Conservation (phyloP, 345 rosid species). For the Nasturtium officinale region DNA sequence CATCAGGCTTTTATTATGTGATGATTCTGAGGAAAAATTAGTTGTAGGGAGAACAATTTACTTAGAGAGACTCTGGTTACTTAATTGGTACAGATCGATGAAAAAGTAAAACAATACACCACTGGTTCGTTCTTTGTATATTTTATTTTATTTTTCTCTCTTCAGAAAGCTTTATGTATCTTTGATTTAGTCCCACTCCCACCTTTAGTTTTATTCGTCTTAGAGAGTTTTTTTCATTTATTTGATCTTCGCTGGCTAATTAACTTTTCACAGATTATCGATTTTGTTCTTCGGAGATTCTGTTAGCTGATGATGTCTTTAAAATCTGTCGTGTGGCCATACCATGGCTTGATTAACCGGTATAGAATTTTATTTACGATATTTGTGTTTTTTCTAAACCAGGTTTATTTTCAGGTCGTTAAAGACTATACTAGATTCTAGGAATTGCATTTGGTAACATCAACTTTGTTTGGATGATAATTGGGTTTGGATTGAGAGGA, state of each 20-base stretch:
- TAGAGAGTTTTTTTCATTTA: background rate
- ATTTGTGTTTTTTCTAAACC: background rate
- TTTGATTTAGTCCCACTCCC: conserved; percentile 29
- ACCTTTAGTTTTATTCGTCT: conserved; percentile 15
- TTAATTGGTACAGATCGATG: conserved; percentile 41
- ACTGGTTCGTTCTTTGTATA: conserved; percentile 37
- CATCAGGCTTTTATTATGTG: conserved; percentile 40
- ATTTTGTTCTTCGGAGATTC: background rate
- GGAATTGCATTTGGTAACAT: background rate
- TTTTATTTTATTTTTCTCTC: conserved; percentile 3
- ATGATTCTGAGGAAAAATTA: conserved; percentile 38
- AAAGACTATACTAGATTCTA: background rate
- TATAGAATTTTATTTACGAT: background rate
- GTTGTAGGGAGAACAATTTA: conserved; percentile 41
- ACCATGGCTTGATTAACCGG: background rate
- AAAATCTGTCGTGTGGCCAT: background rate
- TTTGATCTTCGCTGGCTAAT: conserved; percentile 11
- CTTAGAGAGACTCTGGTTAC: conserved; percentile 32
- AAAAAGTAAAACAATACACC: conserved; percentile 37
- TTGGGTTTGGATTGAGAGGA: background rate
- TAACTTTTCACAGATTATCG: background rate
- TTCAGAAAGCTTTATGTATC: conserved; percentile 28
- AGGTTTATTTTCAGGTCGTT: background rate
- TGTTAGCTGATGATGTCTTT: background rate
- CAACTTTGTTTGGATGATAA: background rate